These are phyloP conservation scores for Ceratocystis albifundus DNA, from an alignment of 2,329 filamentous ascomycete genomes.

Conservation along the genomic window DNA sequence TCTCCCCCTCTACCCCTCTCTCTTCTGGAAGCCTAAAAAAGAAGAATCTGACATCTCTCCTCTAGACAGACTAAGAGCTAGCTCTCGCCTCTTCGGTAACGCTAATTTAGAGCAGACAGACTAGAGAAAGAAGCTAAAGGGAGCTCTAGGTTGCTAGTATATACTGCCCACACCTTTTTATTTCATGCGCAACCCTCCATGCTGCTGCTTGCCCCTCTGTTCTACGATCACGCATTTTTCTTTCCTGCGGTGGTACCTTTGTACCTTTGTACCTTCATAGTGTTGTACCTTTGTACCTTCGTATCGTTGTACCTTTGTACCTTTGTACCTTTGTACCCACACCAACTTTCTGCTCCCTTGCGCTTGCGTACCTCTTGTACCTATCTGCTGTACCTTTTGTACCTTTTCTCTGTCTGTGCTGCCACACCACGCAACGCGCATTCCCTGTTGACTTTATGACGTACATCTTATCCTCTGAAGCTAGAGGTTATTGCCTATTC, in stretches of 20 bases:
- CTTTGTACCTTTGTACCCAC: conserved; percentile 1
- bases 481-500: neutral
- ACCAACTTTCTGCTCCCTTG: conserved; percentile 1
- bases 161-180: neutral
- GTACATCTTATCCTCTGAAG: neutral
- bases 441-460: neutral
- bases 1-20: neutral
- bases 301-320: neutral
- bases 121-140: neutral
- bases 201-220: neutral
- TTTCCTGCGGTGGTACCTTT: neutral
- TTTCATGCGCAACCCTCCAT: neutral
- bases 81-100: neutral
- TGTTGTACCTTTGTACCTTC: neutral
- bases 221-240: neutral
- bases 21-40: neutral
- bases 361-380: conserved; percentile 1
- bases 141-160: no score
- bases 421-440: neutral
- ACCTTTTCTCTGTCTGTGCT: conserved; percentile 11
- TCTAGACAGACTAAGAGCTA: neutral
- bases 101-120: neutral
- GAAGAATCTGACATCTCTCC: conserved; percentile 2
- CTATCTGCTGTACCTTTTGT: conserved; percentile 2
- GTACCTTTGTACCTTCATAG: neutral